Percentiles rank a stretch among this genome's conserved stretches.
Conservation (phyloP, 2,329 filamentous ascomycete genomes). For the Paecilomyces niveus region DNA sequence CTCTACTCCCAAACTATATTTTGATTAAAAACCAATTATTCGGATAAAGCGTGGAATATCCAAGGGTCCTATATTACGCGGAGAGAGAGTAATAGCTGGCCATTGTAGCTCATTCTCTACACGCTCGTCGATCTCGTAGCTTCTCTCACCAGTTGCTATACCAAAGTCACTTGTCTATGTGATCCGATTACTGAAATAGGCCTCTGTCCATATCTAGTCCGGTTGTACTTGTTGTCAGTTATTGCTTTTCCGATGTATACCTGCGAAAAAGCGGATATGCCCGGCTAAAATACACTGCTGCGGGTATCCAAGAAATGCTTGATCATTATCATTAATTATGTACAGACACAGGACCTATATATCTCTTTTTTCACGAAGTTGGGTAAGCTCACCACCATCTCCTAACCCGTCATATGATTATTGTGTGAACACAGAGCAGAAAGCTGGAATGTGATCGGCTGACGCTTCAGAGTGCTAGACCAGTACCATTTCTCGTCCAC, state of each 20-base stretch:
- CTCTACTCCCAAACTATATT: too few relatives aligned
- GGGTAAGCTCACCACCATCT: background rate
- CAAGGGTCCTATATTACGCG: too few relatives aligned
- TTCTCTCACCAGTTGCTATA: too few relatives aligned
- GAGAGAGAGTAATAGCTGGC: too few relatives aligned
- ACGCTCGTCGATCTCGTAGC: too few relatives aligned
- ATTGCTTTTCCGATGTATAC: background rate
- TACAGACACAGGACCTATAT: background rate
- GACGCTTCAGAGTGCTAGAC: slow-evolving; percentile 52
- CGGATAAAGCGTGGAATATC: too few relatives aligned
- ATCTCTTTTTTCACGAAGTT: background rate
- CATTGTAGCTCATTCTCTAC: too few relatives aligned
- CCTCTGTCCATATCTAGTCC: too few relatives aligned
- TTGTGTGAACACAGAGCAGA: background rate
- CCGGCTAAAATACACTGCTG: background rate
- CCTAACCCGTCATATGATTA: background rate
- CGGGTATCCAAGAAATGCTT: background rate
- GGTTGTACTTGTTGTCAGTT: background rate
- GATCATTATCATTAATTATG: background rate
- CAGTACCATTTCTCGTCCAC: slow-evolving; percentile 87
- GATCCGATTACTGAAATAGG: too few relatives aligned
- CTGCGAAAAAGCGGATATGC: background rate
- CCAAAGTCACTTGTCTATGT: too few relatives aligned
- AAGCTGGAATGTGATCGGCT: background rate
- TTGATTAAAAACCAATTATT: too few relatives aligned